Conservation (phyloP, 1,284 basidiomycete genomes). For the Apiotrichum veenhuisii region DNA sequence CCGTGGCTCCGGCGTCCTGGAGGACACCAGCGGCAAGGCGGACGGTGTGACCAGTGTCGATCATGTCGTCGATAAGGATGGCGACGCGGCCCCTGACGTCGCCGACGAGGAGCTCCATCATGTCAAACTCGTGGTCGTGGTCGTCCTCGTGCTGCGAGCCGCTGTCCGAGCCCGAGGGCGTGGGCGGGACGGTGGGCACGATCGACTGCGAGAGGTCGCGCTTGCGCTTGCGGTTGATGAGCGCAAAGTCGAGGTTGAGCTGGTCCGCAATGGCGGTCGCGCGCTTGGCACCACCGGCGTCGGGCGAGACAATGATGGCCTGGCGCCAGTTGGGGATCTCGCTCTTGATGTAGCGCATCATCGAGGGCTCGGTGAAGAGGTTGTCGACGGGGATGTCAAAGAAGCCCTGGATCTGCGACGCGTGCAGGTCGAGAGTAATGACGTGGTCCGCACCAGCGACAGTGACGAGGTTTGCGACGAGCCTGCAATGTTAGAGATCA, state of each 20-base stretch:
- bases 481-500: slow-evolving; percentile 36
- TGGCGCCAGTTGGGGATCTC: slow-evolving; percentile 83
- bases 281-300: slow-evolving; percentile 95
- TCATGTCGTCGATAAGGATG: slow-evolving; percentile 97
- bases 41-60: slow-evolving; percentile 89
- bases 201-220: slow-evolving; percentile 53
- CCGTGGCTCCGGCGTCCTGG: slow-evolving; percentile 79
- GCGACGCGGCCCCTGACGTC: slow-evolving; percentile 91
- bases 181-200: slow-evolving; percentile 46
- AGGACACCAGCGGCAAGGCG: slow-evolving; percentile 79
- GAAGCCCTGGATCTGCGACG: slow-evolving; percentile 98
- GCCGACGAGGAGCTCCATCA: slow-evolving; percentile 95
- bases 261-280: slow-evolving; percentile 94
- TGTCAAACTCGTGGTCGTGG: slow-evolving; percentile 51
- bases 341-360: slow-evolving; percentile 84
- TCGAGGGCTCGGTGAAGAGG: slow-evolving; percentile 80
- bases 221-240: slow-evolving; percentile 82
- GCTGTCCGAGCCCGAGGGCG: slow-evolving; percentile 41
- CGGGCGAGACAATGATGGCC: slow-evolving; percentile 90
- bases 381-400: slow-evolving; percentile 99
- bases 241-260: slow-evolving; percentile 90
- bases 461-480: slow-evolving; percentile 92
- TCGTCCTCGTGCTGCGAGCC: slow-evolving; percentile 42
- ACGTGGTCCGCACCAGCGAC: slow-evolving; percentile 97
- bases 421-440: slow-evolving; percentile 98